Conservation (phyloP, 108 stramenopile genomes). For the Pseudonitzschia multistriata region DNA sequence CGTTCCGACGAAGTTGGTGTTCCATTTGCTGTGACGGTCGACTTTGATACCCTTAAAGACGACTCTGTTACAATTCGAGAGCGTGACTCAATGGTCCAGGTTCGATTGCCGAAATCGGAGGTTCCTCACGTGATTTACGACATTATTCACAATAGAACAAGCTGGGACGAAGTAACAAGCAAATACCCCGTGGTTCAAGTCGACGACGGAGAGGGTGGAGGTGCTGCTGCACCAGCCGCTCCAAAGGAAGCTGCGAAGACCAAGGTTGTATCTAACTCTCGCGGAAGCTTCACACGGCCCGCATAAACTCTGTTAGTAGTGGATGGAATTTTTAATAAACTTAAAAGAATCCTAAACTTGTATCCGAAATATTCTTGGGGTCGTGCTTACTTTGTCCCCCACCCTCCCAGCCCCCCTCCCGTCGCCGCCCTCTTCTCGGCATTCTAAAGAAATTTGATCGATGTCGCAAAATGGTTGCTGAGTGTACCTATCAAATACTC, state of each 20-base stretch:
- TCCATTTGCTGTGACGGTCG: conserved; percentile 98
- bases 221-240: conserved; percentile 6
- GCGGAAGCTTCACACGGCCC: conserved; percentile 54
- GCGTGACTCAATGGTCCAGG: conserved; percentile 94
- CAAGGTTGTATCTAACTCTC: conserved; percentile 41
- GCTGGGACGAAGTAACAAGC: conserved; percentile 69
- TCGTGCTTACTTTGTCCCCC: too few species aligned
- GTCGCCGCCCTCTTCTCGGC: too few species aligned
- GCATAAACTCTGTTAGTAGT: conserved; percentile 14
- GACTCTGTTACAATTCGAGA: conserved; percentile 96
- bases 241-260: conserved; percentile 24
- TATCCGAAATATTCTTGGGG: too few species aligned
- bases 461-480: too few species aligned
- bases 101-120: conserved; percentile 80
- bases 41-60: conserved; percentile 91
- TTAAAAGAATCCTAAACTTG: too few species aligned
- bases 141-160: conserved; percentile 70
- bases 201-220: conserved; percentile 59
- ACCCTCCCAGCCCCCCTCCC: too few species aligned
- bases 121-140: conserved; percentile 70
- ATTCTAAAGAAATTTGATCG: too few species aligned
- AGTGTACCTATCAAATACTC: too few species aligned
- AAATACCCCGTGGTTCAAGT: conserved; percentile 82
- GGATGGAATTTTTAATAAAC: neutral
- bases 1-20: conserved; percentile 99